Evolutionary conservation across 2,329 filamentous ascomycete genomes (phyloP).

Genomic region (Clarireedia paspali): DNA sequence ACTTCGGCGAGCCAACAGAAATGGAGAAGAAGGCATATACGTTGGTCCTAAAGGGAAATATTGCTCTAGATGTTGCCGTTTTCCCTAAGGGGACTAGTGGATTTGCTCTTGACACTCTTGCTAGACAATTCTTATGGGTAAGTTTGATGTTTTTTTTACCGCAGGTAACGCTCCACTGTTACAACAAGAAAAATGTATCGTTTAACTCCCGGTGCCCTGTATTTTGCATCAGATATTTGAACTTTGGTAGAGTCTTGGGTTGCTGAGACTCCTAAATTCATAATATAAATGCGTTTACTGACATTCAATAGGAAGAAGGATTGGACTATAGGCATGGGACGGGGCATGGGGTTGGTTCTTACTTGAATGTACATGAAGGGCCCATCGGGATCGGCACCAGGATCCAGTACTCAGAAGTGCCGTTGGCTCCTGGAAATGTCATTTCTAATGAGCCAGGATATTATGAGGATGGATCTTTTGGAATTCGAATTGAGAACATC

Average conservation of each 20-base stretch:
- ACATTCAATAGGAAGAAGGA: slow-evolving; percentile 50
- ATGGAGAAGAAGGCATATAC: slow-evolving; percentile 88
- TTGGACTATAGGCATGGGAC: slow-evolving; percentile 95
- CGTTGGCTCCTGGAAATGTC: slow-evolving; percentile 85
- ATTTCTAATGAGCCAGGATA: slow-evolving; percentile 95
- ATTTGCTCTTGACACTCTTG: slow-evolving; percentile 81
- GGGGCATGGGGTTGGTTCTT: slow-evolving; percentile 91
- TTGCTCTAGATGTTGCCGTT: slow-evolving; percentile 74
- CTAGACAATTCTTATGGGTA: slow-evolving; percentile 89
- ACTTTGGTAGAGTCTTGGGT: too few species aligned
- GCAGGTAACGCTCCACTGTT: too few species aligned
- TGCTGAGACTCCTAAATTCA: too few species aligned
- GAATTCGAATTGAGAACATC: slow-evolving; percentile 94
- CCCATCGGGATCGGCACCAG: slow-evolving; percentile 94
- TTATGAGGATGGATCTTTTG: slow-evolving; percentile 92
- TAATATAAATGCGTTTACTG: slow-evolving; percentile 3
- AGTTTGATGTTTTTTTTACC: slow-evolving; percentile 17
- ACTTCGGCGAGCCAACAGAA: slow-evolving; percentile 78
- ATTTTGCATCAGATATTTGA: too few species aligned
- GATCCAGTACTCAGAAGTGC: slow-evolving; percentile 83
- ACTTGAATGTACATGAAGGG: slow-evolving; percentile 93
- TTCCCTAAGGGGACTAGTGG: slow-evolving; percentile 96
- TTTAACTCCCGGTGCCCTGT: too few species aligned
- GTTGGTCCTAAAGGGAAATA: slow-evolving; percentile 88
- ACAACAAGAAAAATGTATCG: too few species aligned